Conservation (phyloP, 164 flowering plant genomes). For the Vitis vinifera region ASM3070453v1 NC_081822.1:25638001-25638500, state of each 20-base stretch:
- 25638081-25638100: too few relatives aligned
- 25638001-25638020: too few relatives aligned
- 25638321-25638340: constrained; percentile 86
- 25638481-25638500: constrained; percentile 43
- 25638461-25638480: constrained; percentile 54
- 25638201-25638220: too few relatives aligned
- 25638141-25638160: too few relatives aligned
- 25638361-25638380: constrained; percentile 98
- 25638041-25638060: too few relatives aligned
- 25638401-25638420: constrained; percentile 96
- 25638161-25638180: too few relatives aligned
- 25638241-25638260: background rate
- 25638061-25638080: too few relatives aligned
- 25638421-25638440: constrained; percentile 99
- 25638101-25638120: too few relatives aligned
- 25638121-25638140: too few relatives aligned
- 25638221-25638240: background rate
- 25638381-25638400: constrained; percentile 82
- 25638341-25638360: constrained; percentile 88
- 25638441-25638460: constrained; percentile 70
- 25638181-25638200: too few relatives aligned
- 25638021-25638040: too few relatives aligned
- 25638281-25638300: constrained; percentile 39
- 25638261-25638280: background rate
- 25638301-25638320: constrained; percentile 88